Base-by-base conservation (phyloP, 2,329 filamentous ascomycete genomes). In the Exophiala spinifera region DNA sequence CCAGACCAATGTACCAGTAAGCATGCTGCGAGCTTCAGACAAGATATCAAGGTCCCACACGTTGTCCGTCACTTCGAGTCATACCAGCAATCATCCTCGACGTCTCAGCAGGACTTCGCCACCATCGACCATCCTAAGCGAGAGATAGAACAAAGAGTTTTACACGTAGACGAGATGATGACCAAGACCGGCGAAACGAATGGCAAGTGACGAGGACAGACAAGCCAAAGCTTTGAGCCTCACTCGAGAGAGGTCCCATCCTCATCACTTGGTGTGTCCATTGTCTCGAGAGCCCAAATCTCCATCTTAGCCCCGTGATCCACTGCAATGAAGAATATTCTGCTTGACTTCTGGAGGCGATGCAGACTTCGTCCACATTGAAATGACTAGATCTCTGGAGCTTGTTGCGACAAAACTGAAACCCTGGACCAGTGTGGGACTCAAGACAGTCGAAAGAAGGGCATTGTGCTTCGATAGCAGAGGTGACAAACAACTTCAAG, bases 201-300 rank as follows among this genome's bases (percentile, higher is more conserved):
- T 57, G 60, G 66, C 66, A 67, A 64, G 66, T 54, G 61, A 61
- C 61, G 69, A 67, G 66, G 63, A 76, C 80, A 76, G 89, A 92
- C 88, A 91, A 92, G 89, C 81, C 89, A 77, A 90, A 85, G 78
- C 89, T 91, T 90, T 95, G 89, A 95, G 86, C 77, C 88, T 88
- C 90, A 91, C 88, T 82, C 86, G 70, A 83, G 88, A 90, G 89
- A 90, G 88, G 88, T 90, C 89, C 89, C 79, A 74, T 72, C 64
- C 65, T 68, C 65, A 69, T 68, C 66, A 59, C 65, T 56, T 63
- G 51, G 34, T 57, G 56, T 60, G 57, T 59, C 63, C 56, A 52
- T 53, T 31, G 33, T 40, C 39, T 21, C 40, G 46, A 37, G 39
- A 21, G 23, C 15, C 17, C 34, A 33, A 39, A 23, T 28, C 39